phyloP scores from a whole-genome alignment of 208 protist genomes.

The Lotmaria passim region DNA sequence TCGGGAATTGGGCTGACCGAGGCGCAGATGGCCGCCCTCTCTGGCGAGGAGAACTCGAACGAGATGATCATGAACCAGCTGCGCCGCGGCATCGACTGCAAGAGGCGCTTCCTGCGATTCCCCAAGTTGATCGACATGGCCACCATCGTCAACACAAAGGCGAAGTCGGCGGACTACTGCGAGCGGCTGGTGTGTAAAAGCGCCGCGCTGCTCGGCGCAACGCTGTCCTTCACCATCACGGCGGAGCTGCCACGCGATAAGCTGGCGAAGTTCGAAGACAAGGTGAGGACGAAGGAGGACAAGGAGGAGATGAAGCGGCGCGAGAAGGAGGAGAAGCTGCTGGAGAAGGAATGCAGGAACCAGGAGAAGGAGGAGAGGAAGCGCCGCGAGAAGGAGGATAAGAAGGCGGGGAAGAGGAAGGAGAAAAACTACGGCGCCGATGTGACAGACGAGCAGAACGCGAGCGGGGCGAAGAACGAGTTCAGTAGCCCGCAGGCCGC shows the following conservation, averaged over 20 bases:
- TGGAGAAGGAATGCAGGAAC: conserved; percentile 47
- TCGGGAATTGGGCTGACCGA: conserved; percentile 32
- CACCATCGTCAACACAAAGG: conserved; percentile 44
- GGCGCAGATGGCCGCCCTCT: conserved; percentile 30
- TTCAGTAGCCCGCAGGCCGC: not conserved
- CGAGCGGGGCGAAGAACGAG: conserved; percentile 3
- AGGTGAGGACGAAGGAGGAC: conserved; percentile 49
- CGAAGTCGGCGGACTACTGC: conserved; percentile 33
- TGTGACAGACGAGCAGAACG: conserved; percentile 22
- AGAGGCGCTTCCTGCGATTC: conserved; percentile 47
- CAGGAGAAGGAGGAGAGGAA: conserved; percentile 39
- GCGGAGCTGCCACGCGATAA: conserved; percentile 36
- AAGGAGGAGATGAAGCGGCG: conserved; percentile 33
- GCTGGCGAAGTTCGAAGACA: conserved; percentile 43
- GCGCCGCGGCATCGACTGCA: conserved; percentile 28
- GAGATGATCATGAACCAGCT: conserved; percentile 47
- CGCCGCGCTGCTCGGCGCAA: conserved; percentile 36
- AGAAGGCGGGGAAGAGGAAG: conserved; percentile 16
- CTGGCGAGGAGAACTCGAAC: conserved; percentile 33
- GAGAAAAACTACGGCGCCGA: conserved; percentile 34
- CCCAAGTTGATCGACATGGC: conserved; percentile 48
- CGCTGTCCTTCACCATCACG: conserved; percentile 47
- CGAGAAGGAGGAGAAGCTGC: conserved; percentile 29
- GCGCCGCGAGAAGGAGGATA: conserved; percentile 21
- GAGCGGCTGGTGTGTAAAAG: conserved; percentile 49